Conservation (phyloP, 2,329 filamentous ascomycete species). For the Fusarium begoniae region DNA sequence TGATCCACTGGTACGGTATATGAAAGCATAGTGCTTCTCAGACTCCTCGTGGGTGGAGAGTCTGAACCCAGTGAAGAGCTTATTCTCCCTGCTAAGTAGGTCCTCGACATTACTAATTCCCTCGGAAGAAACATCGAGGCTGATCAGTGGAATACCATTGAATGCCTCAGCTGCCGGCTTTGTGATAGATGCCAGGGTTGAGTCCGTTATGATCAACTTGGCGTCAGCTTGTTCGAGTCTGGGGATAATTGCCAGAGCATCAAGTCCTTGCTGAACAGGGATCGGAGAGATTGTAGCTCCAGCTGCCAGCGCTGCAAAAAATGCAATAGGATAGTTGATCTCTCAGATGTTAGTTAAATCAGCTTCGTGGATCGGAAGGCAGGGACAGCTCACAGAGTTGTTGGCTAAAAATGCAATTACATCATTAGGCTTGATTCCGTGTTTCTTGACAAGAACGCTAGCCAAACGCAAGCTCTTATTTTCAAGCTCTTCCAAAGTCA, state of each 20-base stretch:
- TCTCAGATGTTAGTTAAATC: not conserved
- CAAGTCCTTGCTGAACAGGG: not conserved
- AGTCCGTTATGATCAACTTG: not conserved
- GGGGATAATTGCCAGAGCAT: not conserved
- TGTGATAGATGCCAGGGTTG: not conserved
- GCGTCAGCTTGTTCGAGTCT: not conserved
- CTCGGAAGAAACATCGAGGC: not conserved
- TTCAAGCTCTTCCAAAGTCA: not conserved
- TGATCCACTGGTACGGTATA: not conserved
- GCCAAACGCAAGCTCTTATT: not conserved
- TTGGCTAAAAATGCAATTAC: not conserved
- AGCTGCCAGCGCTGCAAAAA: not conserved
- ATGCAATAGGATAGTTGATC: not conserved
- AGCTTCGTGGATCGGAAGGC: rapidly evolving
- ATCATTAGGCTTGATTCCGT: not conserved
- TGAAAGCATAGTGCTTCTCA: not conserved
- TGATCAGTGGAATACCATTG: not conserved
- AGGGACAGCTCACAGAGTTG: not conserved
- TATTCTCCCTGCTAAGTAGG: not conserved
- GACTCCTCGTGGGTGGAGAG: not conserved
- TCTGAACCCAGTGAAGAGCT: not conserved
- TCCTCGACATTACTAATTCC: not conserved
- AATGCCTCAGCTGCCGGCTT: not conserved
- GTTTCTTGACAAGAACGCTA: not conserved
- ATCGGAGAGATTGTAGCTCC: not conserved